Percentiles rank a stretch among this genome's conserved stretches.
phyloP scores from a whole-genome alignment of 352 stramenopile genomes.

The Proteromonas lacertae region DNA sequence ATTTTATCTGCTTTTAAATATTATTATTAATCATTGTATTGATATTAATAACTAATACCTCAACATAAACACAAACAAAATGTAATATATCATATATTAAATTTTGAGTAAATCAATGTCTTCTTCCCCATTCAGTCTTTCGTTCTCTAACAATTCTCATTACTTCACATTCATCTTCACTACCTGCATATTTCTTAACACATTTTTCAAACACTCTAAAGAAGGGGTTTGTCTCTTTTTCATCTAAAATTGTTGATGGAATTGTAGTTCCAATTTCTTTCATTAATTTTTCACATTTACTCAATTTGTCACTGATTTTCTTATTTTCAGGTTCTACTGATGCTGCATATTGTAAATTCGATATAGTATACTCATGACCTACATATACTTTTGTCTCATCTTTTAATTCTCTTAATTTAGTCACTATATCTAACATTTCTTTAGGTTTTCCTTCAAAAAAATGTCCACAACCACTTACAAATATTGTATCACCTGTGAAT shows the following conservation, averaged over 20 bases:
- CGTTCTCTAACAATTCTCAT: not conserved
- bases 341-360: not conserved
- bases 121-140: no score
- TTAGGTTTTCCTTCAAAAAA: slow-evolving; percentile 49
- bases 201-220: slow-evolving; percentile 2
- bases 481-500: slow-evolving; percentile 40
- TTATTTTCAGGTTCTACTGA: not conserved
- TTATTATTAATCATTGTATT: no score
- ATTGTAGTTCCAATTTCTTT: slow-evolving; percentile 20
- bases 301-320: not conserved
- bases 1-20: no score
- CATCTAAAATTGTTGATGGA: slow-evolving; percentile 20
- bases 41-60: no score
- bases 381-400: slow-evolving; percentile 46
- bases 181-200: not conserved
- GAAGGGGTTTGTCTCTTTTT: slow-evolving; percentile 10
- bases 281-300: no score
- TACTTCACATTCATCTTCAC: not conserved
- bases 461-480: slow-evolving; percentile 7
- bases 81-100: no score
- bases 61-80: no score
- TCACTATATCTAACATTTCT: slow-evolving; percentile 48
- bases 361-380: slow-evolving; percentile 21
- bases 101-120: no score
- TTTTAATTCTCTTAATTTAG: slow-evolving; percentile 34